Conservation (phyloP, 2,329 filamentous ascomycete species). For the Clonostachys rhizophaga region DNA sequence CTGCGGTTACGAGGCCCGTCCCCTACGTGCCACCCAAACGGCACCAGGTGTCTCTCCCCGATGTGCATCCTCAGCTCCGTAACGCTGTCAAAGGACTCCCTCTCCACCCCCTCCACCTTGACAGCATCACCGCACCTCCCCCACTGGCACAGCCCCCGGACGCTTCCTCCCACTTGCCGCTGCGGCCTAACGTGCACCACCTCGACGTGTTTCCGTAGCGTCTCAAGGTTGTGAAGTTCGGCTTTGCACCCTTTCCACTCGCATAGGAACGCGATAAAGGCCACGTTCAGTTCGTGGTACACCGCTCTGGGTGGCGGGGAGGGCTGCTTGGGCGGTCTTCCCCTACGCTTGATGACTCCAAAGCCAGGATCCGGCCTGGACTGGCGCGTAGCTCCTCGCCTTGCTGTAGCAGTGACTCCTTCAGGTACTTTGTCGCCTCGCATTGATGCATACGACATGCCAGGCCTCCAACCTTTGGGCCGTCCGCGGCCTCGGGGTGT, state of each 20-base stretch:
- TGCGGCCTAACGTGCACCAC: conserved; percentile 36
- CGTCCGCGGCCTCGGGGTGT: conserved; percentile 9
- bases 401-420: neutral
- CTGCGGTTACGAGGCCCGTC: conserved; percentile 47
- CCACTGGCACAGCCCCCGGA: conserved; percentile 19
- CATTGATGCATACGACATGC: conserved; percentile 18
- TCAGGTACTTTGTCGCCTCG: conserved; percentile 12
- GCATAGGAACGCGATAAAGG: conserved; percentile 49
- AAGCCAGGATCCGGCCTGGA: neutral
- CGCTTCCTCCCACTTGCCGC: neutral
- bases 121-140: conserved; percentile 15
- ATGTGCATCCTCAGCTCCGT: conserved; percentile 43
- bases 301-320: conserved; percentile 30
- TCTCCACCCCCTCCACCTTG: neutral
- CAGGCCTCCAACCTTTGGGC: conserved; percentile 37
- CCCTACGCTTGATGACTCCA: conserved; percentile 27
- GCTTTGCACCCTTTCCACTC: conserved; percentile 56
- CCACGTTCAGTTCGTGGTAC: conserved; percentile 34
- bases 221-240: conserved; percentile 58
- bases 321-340: conserved; percentile 32
- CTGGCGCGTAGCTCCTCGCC: conserved; percentile 15
- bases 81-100: conserved; percentile 24
- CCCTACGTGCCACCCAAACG: conserved; percentile 52
- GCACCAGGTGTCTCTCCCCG: conserved; percentile 46
- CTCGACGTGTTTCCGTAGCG: conserved; percentile 47